A percentile compares a stretch with the other conserved stretches of the same genome.
Evolutionary conservation across 306 rosid genomes (phyloP).

Genomic region (Potentilla sterilis): DNA sequence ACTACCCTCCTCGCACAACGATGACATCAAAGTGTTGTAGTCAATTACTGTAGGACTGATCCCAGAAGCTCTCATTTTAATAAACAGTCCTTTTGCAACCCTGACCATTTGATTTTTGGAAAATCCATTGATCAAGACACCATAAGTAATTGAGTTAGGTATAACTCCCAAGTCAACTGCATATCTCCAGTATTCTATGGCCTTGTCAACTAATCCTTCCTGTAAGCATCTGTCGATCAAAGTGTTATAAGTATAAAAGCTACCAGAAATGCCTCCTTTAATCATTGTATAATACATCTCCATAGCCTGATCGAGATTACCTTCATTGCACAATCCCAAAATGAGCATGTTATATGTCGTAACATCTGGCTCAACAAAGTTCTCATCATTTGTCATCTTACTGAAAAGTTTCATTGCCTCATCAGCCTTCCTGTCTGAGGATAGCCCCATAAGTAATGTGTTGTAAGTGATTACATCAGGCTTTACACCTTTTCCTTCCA

Average conservation of each 20-base stretch:
- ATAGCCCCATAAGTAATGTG: constrained; percentile 60
- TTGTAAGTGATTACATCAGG: constrained; percentile 72
- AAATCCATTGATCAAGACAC: constrained; percentile 68
- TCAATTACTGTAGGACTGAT: constrained; percentile 47
- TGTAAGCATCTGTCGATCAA: constrained; percentile 62
- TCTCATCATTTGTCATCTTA: constrained; percentile 39
- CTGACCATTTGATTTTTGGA: constrained; percentile 67
- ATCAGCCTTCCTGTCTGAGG: constrained; percentile 45
- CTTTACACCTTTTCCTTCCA: constrained; percentile 61
- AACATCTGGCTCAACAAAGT: constrained; percentile 51
- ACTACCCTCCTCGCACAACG: constrained; percentile 68
- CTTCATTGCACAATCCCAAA: constrained; percentile 63
- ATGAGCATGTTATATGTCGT: constrained; percentile 48
- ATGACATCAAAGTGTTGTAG: constrained; percentile 57
- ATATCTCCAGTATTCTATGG: constrained; percentile 54
- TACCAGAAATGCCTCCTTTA: constrained; percentile 46
- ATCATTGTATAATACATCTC: constrained; percentile 55
- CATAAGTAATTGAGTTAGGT: constrained; percentile 51
- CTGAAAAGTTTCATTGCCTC: constrained; percentile 64
- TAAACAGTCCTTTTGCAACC: constrained; percentile 71
- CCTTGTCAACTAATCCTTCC: constrained; percentile 42
- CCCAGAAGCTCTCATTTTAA: constrained; percentile 52
- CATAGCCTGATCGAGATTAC: constrained; percentile 41
- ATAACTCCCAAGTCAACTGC: constrained; percentile 46
- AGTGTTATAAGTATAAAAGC: constrained; percentile 46